Conservation (phyloP, 805 yeast genomes). For the Millerago galiae region DNA sequence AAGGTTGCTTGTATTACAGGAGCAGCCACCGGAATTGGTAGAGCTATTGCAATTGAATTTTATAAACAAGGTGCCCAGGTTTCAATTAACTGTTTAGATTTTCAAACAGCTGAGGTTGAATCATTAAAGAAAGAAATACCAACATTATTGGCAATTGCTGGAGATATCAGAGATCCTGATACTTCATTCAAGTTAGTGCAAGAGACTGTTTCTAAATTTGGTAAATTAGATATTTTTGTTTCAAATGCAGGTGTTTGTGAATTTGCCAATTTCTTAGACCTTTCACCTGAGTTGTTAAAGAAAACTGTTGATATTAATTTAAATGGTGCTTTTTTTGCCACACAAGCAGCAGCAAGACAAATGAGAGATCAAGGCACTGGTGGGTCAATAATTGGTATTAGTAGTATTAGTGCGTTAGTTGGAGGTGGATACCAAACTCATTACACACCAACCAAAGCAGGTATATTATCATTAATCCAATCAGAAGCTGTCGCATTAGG, state of each 20-base stretch:
- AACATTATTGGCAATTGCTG: slow-evolving; percentile 31
- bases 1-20: slow-evolving; percentile 39
- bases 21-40: slow-evolving; percentile 41
- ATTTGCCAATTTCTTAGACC: slow-evolving; percentile 35
- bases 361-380: slow-evolving; percentile 40
- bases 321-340: slow-evolving; percentile 38
- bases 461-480: slow-evolving; percentile 37
- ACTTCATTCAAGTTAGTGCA: slow-evolving; percentile 29
- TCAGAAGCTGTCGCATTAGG: slow-evolving; percentile 39
- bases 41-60: slow-evolving; percentile 37
- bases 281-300: slow-evolving; percentile 30
- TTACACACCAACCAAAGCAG: slow-evolving; percentile 45
- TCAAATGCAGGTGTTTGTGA: slow-evolving; percentile 43
- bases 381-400: slow-evolving; percentile 40
- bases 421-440: slow-evolving; percentile 41
- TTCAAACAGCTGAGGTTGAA: slow-evolving; percentile 14
- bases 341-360: slow-evolving; percentile 41
- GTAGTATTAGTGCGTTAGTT: slow-evolving; percentile 37
- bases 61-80: slow-evolving; percentile 37
- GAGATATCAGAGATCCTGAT: slow-evolving; percentile 37
- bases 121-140: slow-evolving; percentile 16
- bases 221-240: slow-evolving; percentile 35
- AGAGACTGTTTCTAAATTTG: slow-evolving; percentile 31
- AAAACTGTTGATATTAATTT: slow-evolving; percentile 34
- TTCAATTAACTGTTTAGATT: slow-evolving; percentile 29